phyloP scores from a whole-genome alignment of 2,329 filamentous ascomycete species.

The Aspergillus hiratsukae region DNA sequence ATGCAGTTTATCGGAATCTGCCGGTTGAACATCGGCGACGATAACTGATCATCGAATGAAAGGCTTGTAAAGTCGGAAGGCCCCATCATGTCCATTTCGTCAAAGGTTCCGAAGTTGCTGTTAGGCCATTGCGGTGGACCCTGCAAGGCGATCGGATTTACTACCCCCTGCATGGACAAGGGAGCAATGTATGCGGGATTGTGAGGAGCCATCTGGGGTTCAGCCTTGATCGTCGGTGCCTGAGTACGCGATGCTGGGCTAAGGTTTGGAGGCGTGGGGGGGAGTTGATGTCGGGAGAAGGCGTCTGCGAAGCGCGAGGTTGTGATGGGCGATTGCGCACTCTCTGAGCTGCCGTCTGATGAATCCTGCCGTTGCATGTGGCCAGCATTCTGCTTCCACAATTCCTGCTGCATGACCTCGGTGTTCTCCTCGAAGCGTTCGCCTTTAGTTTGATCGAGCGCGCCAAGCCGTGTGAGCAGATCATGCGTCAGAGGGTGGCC shows the following conservation, averaged over 20 bases:
- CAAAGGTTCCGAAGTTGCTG: slow-evolving; percentile 24
- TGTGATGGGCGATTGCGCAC: slow-evolving; percentile 43
- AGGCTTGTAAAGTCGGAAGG: slow-evolving; percentile 27
- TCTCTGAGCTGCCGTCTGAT: slow-evolving; percentile 55
- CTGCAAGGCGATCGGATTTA: slow-evolving; percentile 35
- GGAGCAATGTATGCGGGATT: slow-evolving; percentile 20
- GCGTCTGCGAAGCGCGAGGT: slow-evolving; percentile 27
- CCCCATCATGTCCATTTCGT: slow-evolving; percentile 32
- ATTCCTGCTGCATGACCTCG: slow-evolving; percentile 50
- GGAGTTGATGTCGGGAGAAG: slow-evolving; percentile 27
- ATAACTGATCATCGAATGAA: slow-evolving; percentile 30
- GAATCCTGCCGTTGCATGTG: slow-evolving; percentile 52
- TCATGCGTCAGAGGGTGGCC: slow-evolving; percentile 61
- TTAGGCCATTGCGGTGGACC: slow-evolving; percentile 24
- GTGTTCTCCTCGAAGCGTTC: slow-evolving; percentile 57
- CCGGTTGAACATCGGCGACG: slow-evolving; percentile 34
- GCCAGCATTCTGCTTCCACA: slow-evolving; percentile 51
- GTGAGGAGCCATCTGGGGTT: slow-evolving; percentile 18
- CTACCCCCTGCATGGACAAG: slow-evolving; percentile 32
- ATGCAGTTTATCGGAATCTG: slow-evolving; percentile 33
- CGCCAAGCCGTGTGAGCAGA: slow-evolving; percentile 56
- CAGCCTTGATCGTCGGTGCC: slow-evolving; percentile 25
- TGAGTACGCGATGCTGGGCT: slow-evolving; percentile 32
- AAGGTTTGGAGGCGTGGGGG: slow-evolving; percentile 39
- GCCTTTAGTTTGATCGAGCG: slow-evolving; percentile 51